phyloP scores from a whole-genome alignment of 257 asterid species.

The Apocynum venetum region DNA sequence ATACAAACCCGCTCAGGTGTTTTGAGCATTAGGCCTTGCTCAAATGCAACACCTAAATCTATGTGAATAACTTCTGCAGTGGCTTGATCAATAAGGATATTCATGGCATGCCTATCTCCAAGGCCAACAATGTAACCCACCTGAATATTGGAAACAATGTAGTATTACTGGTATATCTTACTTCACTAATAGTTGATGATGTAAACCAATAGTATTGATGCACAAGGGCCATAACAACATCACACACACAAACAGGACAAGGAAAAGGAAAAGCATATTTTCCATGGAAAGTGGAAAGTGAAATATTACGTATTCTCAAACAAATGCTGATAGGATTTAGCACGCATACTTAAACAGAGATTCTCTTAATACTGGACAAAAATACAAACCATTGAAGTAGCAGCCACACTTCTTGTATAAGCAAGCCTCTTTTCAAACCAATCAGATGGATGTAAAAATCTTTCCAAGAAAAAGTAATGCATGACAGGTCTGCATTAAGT shows the following conservation, averaged over 20 bases:
- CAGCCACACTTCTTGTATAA: constrained; percentile 94
- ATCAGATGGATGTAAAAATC: constrained; percentile 86
- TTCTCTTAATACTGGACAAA: constrained; percentile 5
- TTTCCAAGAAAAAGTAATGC: constrained; percentile 97
- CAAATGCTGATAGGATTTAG: background rate
- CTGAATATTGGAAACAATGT: constrained; percentile 28
- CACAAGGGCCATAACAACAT: background rate
- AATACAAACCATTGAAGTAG: constrained; percentile 90
- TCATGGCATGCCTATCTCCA: constrained; percentile 97
- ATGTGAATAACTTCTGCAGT: constrained; percentile 99
- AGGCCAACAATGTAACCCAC: constrained; percentile 98
- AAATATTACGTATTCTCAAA: background rate
- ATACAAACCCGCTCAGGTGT: constrained; percentile 89
- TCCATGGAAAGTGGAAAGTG: background rate
- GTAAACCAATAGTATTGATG: background rate
- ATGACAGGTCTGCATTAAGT: constrained; percentile 78
- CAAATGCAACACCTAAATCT: constrained; percentile 98
- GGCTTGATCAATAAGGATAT: constrained; percentile 86
- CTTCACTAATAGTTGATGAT: background rate
- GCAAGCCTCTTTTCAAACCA: constrained; percentile 99
- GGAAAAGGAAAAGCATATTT: background rate
- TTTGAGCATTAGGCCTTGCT: constrained; percentile 98
- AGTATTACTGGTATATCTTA: background rate
- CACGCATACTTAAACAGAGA: background rate
- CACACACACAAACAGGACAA: background rate